Evolutionary conservation across 495 filamentous ascomycete species (phyloP).

Genomic region (Aspergillus avenaceus): DNA sequence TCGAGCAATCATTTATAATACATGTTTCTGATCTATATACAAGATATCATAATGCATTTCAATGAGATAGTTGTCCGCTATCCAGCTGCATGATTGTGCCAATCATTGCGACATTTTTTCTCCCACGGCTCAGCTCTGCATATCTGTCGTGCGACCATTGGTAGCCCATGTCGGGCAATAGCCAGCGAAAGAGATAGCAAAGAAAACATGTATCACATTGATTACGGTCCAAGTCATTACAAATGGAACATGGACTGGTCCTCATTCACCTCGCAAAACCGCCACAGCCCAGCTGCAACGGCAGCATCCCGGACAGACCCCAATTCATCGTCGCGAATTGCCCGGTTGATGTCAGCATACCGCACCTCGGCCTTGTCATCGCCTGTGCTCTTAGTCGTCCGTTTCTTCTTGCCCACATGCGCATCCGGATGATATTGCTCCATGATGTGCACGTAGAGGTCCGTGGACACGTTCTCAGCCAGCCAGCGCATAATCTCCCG

Average conservation of each 20-base stretch:
- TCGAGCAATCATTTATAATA: too few species aligned
- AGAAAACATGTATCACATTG: too few species aligned
- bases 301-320: conserved; percentile 58
- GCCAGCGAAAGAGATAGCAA: too few species aligned
- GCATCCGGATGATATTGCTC: conserved; percentile 76
- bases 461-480: conserved; percentile 59
- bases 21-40: too few species aligned
- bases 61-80: too few species aligned
- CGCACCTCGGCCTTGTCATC: conserved; percentile 42
- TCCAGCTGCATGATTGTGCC: too few species aligned
- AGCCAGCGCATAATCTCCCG: conserved; percentile 66
- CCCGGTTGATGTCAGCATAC: conserved; percentile 73
- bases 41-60: too few species aligned
- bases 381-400: conserved; percentile 13
- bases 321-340: conserved; percentile 60
- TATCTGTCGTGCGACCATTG: too few species aligned
- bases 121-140: too few species aligned
- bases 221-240: too few species aligned
- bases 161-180: too few species aligned
- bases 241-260: conserved; percentile 68
- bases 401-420: conserved; percentile 65
- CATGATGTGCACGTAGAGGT: conserved; percentile 70
- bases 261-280: conserved; percentile 66
- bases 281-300: conserved; percentile 65
- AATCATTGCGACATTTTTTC: too few species aligned